Evolutionary conservation across 345 rosid species (phyloP), one percentile per base, ranked within the genome.

Genomic region (Jatropha curcas): DNA sequence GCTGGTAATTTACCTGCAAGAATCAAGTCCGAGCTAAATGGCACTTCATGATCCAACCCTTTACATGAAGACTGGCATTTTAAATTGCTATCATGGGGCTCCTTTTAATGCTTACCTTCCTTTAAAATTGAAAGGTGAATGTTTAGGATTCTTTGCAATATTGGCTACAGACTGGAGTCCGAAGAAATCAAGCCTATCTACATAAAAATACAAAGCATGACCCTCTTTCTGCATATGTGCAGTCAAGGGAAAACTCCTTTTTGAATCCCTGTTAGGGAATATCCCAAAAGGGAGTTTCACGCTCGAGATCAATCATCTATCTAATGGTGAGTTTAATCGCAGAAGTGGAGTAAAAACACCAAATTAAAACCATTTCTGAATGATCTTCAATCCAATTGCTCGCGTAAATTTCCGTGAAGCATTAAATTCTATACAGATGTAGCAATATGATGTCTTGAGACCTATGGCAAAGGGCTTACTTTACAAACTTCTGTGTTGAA

Each of bases 401-500:
- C 27, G 46, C 16, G 8, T 34, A 33, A 34, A 30, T 31, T 14
- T 59, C 63, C 39, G 19, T 31, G 22, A 31, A 33, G 0, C n/a
- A 1, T 31, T 60, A 30, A 13, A 39, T 39, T 45, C 48, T 0
- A 31, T 20, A 24, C 19, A 28, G 34, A 6, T 24, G 75, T 19
- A 46, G 27, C 37, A 34, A 1, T 2, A 45, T 30, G 35, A 34
- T 6, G 27, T 65, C 57, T 43, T 19, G 67, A 31, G 39, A 27
- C 67, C 4, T 30, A 19, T 55, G 71, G 48, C 68, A 59, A 2
- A 30, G 91, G 88, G 70, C 77, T 86, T 30, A 92, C 93, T 83
- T 88, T 88, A 79, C 97, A 94, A 57, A 94, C 86, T 91, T 94
- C 98, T 4, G 82, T 80, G 60, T 71, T 78, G 71, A 94, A 94